Percentiles rank a stretch among this genome's conserved stretches.
phyloP scores from a whole-genome alignment of 805 yeast species.

The Sugiyamaella chiloensis region DNA sequence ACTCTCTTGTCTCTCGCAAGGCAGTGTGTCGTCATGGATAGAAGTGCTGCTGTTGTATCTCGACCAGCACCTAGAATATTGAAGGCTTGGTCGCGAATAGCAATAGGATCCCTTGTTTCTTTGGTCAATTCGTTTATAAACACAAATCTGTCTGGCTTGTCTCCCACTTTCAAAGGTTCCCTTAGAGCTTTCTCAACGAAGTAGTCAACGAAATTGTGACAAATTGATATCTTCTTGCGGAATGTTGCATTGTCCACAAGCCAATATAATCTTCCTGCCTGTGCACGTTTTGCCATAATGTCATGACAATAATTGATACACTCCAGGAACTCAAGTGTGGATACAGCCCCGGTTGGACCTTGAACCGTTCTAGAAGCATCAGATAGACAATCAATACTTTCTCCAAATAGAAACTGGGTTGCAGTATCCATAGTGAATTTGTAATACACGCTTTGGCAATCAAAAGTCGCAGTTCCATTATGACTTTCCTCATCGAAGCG shows the following conservation, averaged over 20 bases:
- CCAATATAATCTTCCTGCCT: slow-evolving; percentile 23
- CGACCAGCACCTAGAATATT: slow-evolving; percentile 53
- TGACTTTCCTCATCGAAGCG: slow-evolving; percentile 8
- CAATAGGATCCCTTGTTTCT: slow-evolving; percentile 47
- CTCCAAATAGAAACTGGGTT: slow-evolving; percentile 37
- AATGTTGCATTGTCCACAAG: slow-evolving; percentile 29
- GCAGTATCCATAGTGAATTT: slow-evolving; percentile 35
- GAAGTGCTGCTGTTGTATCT: slow-evolving; percentile 52
- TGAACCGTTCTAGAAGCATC: slow-evolving; percentile 7
- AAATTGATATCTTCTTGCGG: slow-evolving; percentile 31
- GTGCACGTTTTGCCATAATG: slow-evolving; percentile 19
- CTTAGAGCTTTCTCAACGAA: slow-evolving; percentile 41
- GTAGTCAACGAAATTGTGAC: slow-evolving; percentile 38
- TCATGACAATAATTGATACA: slow-evolving; percentile 26
- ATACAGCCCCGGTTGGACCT: slow-evolving; percentile 17
- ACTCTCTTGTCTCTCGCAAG: slow-evolving; percentile 39
- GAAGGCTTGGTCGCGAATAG: slow-evolving; percentile 49
- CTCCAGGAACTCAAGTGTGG: slow-evolving; percentile 13
- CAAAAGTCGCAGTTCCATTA: slow-evolving; percentile 22
- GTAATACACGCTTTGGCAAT: slow-evolving; percentile 30
- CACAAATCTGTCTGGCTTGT: slow-evolving; percentile 37
- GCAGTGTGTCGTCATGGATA: slow-evolving; percentile 45
- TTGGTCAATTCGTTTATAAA: slow-evolving; percentile 48
- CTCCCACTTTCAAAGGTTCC: slow-evolving; percentile 9
- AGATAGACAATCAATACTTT: slow-evolving; percentile 29